A percentile compares a stretch with the other conserved stretches of the same genome.
Evolutionary conservation across 2,329 filamentous ascomycete genomes (phyloP).

Genomic region (Setomelanomma holmii): DNA sequence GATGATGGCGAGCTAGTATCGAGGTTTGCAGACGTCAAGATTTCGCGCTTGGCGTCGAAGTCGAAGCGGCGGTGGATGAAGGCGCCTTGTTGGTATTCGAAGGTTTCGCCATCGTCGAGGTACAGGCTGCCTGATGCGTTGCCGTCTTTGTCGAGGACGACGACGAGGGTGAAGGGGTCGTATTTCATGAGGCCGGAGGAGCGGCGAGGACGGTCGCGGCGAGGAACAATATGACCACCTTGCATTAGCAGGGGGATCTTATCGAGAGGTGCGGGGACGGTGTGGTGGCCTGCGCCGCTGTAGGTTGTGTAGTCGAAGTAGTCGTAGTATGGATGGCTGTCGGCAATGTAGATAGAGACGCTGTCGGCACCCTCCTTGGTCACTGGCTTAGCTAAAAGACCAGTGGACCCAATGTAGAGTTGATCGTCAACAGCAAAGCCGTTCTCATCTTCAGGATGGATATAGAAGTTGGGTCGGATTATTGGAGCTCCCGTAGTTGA

Average conservation of each 20-base stretch:
- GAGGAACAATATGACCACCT: slow-evolving; percentile 88
- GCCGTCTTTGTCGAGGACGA: slow-evolving; percentile 72
- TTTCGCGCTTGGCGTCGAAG: slow-evolving; percentile 62
- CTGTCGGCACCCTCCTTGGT: slow-evolving; percentile 76
- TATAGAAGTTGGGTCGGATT: slow-evolving; percentile 90
- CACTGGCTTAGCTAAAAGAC: slow-evolving; percentile 91
- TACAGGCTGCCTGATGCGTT: slow-evolving; percentile 85
- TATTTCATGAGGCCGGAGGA: slow-evolving; percentile 89
- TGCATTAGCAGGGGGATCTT: slow-evolving; percentile 91
- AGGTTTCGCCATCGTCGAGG: slow-evolving; percentile 91
- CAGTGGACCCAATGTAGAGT: slow-evolving; percentile 86
- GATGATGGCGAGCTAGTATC: slow-evolving; percentile 59
- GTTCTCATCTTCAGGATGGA: slow-evolving; percentile 82
- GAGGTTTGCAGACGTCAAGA: slow-evolving; percentile 69
- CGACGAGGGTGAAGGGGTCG: slow-evolving; percentile 92
- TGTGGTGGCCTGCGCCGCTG: slow-evolving; percentile 74
- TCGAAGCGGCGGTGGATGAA: slow-evolving; percentile 86
- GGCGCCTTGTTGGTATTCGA: slow-evolving; percentile 83
- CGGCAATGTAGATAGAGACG: slow-evolving; percentile 84
- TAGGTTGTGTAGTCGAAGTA: slow-evolving; percentile 89
- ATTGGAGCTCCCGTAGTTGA: slow-evolving; percentile 84
- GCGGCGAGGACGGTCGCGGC: slow-evolving; percentile 85
- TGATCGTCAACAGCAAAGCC: slow-evolving; percentile 94
- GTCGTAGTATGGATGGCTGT: slow-evolving; percentile 90
- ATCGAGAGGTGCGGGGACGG: slow-evolving; percentile 78